Base-by-base conservation (phyloP, 768 basidiomycete species). In the Leccinum ochraceum region DNA sequence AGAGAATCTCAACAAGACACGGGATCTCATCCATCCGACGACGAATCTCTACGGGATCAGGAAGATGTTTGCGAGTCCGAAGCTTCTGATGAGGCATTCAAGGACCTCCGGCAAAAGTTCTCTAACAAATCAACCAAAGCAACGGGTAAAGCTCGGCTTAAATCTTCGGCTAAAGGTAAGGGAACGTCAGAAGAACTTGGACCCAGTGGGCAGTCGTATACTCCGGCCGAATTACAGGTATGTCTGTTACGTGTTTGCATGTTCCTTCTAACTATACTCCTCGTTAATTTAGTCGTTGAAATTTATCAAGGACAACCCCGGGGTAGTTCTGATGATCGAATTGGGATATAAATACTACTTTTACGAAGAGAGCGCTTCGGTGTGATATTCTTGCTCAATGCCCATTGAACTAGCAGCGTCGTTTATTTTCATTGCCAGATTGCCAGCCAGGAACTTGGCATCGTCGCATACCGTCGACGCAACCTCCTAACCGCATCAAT, bases 291-390 rank as follows among this genome's bases (percentile, higher is more conserved):
- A 75, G 74, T 71, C 66, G 1, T 51, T 68, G 61, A 87, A 81
- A 57, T 75, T 94, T 13, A 90, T 92, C 74, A 76, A 78, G 57
- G 82, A 86, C 20, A 79, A 92, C 71, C 80, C 82, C 1, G 89
- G 81, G 11, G 85, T 84, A 4, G 63, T 95, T 37, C 77, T 95
- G 13, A 86, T 94, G 81, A 77, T 95, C 24, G 88, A 94, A 71
- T 86, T 89, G 30, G 93, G 93, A 5, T 95, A 95, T 73, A 94
- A 89, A 71, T 89, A 86, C 71, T 83, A 79, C 56, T 94, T 95
- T 72, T 94, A 87, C 66, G 88, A 86, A 53, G 87, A 94, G 22
- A 94, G 95, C 67, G 94, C 94, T 1, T 85, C 86, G 79, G 91
- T 87, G 54, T 42, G 71, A 60, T 36, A 30, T 42, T 53, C 46